A percentile compares a stretch with the other conserved stretches of the same genome.
Evolutionary conservation across 176 grass and related monocot genomes (phyloP).

Genomic region (Rhynchospora pubera): DNA sequence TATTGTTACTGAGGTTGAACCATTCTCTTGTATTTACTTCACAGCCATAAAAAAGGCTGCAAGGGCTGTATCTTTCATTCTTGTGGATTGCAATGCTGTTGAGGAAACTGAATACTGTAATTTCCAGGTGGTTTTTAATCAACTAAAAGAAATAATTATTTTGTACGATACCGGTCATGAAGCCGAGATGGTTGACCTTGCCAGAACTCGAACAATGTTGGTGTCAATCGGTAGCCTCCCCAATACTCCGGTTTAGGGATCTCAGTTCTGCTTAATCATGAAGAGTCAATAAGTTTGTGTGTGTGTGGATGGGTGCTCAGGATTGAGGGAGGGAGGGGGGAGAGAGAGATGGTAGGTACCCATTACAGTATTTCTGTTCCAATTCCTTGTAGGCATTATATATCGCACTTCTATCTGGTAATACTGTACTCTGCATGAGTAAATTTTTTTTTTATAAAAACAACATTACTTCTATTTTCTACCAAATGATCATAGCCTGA

Average conservation of each 20-base stretch:
- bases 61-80: no score
- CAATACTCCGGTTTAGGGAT: conserved; percentile 84
- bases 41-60: no score
- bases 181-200: conserved; percentile 92
- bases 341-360: conserved; percentile 24
- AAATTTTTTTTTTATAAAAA: background rate
- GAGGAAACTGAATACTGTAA: no score
- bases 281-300: background rate
- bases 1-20: no score
- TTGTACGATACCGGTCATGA: conserved; percentile 57
- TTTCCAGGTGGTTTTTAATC: no score
- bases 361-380: conserved; percentile 77
- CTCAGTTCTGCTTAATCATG: conserved; percentile 43
- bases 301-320: background rate
- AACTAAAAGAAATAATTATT: no score
- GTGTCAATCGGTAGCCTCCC: conserved; percentile 83
- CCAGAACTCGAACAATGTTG: conserved; percentile 80
- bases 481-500: background rate
- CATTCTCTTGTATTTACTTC: no score
- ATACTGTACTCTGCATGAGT: conserved; percentile 60
- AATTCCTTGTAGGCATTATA: conserved; percentile 61
- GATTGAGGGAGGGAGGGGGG: background rate
- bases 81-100: no score
- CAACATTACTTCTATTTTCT: background rate
- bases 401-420: conserved; percentile 63